Conservation (phyloP, 73 alveolate species). For the Tetrahymena malaccensis region DNA sequence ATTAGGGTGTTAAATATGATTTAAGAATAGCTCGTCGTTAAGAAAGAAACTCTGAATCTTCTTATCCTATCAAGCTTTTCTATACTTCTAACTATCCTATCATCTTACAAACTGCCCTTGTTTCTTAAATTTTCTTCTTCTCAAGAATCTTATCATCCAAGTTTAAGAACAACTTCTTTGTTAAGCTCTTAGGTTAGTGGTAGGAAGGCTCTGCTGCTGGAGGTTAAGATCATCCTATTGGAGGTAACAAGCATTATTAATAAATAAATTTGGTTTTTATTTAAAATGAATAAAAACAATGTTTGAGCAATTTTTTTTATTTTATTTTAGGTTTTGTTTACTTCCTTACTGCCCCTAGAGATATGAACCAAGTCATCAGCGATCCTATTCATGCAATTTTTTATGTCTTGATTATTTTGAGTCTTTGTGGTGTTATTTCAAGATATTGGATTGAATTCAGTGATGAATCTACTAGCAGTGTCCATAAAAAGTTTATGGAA, state of each 20-base stretch:
- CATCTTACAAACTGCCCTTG: slow-evolving; percentile 98
- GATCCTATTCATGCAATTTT: slow-evolving; percentile 97
- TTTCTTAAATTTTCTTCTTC: slow-evolving; percentile 97
- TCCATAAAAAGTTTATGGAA: slow-evolving; percentile 97
- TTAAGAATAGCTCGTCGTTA: slow-evolving; percentile 71
- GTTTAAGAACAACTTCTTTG: slow-evolving; percentile 90
- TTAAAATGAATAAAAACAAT: no score
- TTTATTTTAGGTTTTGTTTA: slow-evolving; percentile 76
- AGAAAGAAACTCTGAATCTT: slow-evolving; percentile 85
- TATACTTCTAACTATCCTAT: slow-evolving; percentile 99
- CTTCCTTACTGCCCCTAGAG: slow-evolving; percentile 95
- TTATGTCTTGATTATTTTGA: slow-evolving; percentile 89
- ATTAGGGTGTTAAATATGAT: slow-evolving; percentile 82
- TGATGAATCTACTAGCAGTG: slow-evolving; percentile 96
- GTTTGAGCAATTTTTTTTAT: no score
- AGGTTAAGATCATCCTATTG: slow-evolving; percentile 97
- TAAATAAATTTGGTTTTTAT: no score
- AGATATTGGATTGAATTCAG: slow-evolving; percentile 97
- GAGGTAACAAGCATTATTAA: slow-evolving; percentile 37
- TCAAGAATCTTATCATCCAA: slow-evolving; percentile 95
- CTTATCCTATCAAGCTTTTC: slow-evolving; percentile 98
- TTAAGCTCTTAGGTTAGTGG: slow-evolving; percentile 97
- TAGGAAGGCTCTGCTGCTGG: slow-evolving; percentile 44
- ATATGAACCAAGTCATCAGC: slow-evolving; percentile 27
- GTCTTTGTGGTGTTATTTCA: slow-evolving; percentile 98